Percentiles rank a stretch among this genome's conserved stretches.
These are phyloP conservation scores for Rhododendron ovatum DNA, from an alignment of 148 eudicot genomes.

Conservation along the genomic window DNA sequence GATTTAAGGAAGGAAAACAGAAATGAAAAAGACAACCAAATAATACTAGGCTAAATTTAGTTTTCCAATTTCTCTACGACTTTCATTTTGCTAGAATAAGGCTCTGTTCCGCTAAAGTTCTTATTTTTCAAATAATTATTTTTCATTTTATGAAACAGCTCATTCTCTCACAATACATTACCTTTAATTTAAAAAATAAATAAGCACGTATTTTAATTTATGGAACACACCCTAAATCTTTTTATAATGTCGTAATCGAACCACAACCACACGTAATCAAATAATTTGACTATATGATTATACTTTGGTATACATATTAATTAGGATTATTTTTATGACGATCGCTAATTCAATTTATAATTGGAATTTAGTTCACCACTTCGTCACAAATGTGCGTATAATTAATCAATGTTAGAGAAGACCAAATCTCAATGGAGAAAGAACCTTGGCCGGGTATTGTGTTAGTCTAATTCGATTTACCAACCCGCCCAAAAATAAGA, in stretches of 20 bases:
- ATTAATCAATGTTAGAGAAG: background rate
- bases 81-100: too few species aligned
- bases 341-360: background rate
- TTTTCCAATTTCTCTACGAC: background rate
- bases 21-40: background rate
- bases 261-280: background rate
- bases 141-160: accelerated
- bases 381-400: background rate
- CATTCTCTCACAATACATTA: too few species aligned
- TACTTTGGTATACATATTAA: background rate
- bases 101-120: too few species aligned
- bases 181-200: too few species aligned
- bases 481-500: background rate
- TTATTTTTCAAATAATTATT: too few species aligned
- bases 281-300: background rate
- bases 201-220: too few species aligned
- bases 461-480: background rate
- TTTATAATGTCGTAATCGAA: too few species aligned
- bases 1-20: background rate
- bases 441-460: background rate
- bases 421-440: background rate
- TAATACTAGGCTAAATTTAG: background rate
- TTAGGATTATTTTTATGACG: too few species aligned
- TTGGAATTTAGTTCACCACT: background rate
- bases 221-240: too few species aligned